Base-by-base conservation (phyloP, 1,284 basidiomycete genomes). In the Ceratobasidium sp. region DNA sequence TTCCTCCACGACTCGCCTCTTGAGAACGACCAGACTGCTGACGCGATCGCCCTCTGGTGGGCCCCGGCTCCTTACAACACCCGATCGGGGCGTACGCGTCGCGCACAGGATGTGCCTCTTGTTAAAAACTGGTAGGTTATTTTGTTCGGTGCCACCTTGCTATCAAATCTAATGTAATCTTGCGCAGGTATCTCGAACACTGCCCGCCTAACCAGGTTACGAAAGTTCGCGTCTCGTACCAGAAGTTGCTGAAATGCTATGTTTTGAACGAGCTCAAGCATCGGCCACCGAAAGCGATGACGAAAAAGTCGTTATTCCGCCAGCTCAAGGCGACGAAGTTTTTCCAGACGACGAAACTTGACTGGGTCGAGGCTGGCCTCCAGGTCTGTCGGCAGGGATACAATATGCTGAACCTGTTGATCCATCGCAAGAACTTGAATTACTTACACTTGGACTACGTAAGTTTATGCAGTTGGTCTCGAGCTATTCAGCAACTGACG, bases 391-490 rank as follows among this genome's bases (percentile, higher is more conserved):
- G 97, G 81, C 98, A 99, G 84, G 97, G 97, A 44, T 99, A 98
- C 87, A 99, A 99, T 87, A 99, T 99, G 98, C 88, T 99, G 80
- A 99, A 99, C 85, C 88, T 99, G 46, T 89, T 99, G 79, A 99
- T 99, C 82, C 98, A 99, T 87, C 96, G 98, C 85, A 99, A 99
- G 94, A 99, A 99, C 84, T 86, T 99, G 85, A 99, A 99, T 84
- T 98, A 98, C 84, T 87, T 97, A 50, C 95, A 97, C 82, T 87
- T 97, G 65, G 95, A 97, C 83, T 96, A 96, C 86, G 81, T 82
- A 40, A 78, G 81, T 81, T 82, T 83, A 33, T n/a, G n/a, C n/a
- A n/a, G n/a, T n/a, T n/a, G n/a, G n/a, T n/a, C 33, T 44, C 26
- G 9, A n/a, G n/a, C n/a, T n/a, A 23, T n/a, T 50, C 23, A 33